These are phyloP conservation scores for Thyridium curvatum DNA, from an alignment of 2,329 filamentous ascomycete genomes.

Conservation along the genomic window DNA sequence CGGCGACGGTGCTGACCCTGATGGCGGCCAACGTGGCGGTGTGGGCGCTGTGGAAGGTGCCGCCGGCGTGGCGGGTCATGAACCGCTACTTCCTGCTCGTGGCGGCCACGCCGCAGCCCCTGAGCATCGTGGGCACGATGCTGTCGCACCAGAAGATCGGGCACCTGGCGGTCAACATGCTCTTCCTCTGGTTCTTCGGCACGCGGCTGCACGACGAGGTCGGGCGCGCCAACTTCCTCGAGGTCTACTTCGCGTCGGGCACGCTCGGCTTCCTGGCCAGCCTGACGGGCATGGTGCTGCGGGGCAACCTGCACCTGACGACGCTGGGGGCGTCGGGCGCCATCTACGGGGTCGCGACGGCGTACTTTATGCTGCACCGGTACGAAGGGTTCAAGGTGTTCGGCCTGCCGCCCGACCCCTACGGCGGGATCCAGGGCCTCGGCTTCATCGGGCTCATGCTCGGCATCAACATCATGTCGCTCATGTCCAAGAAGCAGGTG, in stretches of 20 bases:
- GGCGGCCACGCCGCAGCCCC: conserved; percentile 56
- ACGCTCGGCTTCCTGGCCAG: conserved; percentile 52
- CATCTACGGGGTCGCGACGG: conserved; percentile 53
- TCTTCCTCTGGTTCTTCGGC: conserved; percentile 60
- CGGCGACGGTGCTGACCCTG: conserved; percentile 57
- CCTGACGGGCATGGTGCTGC: conserved; percentile 41
- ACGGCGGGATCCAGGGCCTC: conserved; percentile 46
- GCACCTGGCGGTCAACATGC: conserved; percentile 62
- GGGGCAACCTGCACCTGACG: conserved; percentile 37
- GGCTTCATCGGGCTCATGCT: conserved; percentile 45
- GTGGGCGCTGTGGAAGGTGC: conserved; percentile 54
- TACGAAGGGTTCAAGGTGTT: conserved; percentile 51
- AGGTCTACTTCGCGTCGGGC: conserved; percentile 58
- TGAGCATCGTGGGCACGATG: conserved; percentile 55
- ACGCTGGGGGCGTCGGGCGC: conserved; percentile 64
- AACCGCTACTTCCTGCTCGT: conserved; percentile 64
- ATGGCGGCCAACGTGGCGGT: conserved; percentile 53
- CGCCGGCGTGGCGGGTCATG: conserved; percentile 57
- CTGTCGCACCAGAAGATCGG: conserved; percentile 61
- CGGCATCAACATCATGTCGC: conserved; percentile 41
- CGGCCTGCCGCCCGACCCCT: conserved; percentile 47
- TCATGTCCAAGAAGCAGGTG: conserved; percentile 34
- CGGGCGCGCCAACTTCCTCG: conserved; percentile 61
- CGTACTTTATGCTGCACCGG: conserved; percentile 55
- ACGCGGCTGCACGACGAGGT: conserved; percentile 63